Percentiles rank a stretch among this genome's conserved stretches.
Conservation (phyloP, 2,329 filamentous ascomycete genomes). For the Teratosphaeria gauchensis region DNA sequence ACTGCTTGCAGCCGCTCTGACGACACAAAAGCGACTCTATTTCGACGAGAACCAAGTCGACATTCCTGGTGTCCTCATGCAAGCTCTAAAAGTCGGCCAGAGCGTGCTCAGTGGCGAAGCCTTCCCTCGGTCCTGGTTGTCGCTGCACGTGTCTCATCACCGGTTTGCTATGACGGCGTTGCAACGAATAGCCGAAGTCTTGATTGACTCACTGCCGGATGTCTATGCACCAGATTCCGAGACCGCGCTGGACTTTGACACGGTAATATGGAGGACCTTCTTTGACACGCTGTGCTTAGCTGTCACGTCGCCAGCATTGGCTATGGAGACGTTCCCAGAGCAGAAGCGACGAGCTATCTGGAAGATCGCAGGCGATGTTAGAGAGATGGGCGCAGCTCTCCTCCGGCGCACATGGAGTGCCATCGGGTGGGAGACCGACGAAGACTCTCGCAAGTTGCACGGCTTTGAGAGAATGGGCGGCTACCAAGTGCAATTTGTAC, state of each 20-base stretch:
- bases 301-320: conserved; percentile 78
- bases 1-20: conserved; percentile 57
- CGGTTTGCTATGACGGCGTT: conserved; percentile 71
- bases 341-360: conserved; percentile 93
- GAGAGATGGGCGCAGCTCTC: conserved; percentile 81
- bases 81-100: conserved; percentile 73
- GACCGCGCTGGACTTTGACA: conserved; percentile 59
- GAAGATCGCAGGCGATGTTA: conserved; percentile 96
- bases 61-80: conserved; percentile 63
- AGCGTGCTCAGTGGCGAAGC: conserved; percentile 84
- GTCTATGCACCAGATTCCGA: conserved; percentile 72
- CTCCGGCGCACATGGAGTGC: conserved; percentile 83
- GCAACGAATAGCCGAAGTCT: conserved; percentile 67
- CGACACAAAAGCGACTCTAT: conserved; percentile 19
- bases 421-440: conserved; percentile 86
- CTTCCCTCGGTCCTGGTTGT: conserved; percentile 83
- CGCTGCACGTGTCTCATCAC: conserved; percentile 59
- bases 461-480: conserved; percentile 79
- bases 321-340: conserved; percentile 90
- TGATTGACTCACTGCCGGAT: conserved; percentile 74
- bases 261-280: conserved; percentile 86
- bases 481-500: conserved; percentile 97
- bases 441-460: conserved; percentile 69
- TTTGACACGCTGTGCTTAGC: conserved; percentile 83
- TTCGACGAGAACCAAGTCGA: conserved; percentile 47